phyloP scores from a whole-genome alignment of 2,329 filamentous ascomycete genomes.

The Hirsutella thompsonii region DNA sequence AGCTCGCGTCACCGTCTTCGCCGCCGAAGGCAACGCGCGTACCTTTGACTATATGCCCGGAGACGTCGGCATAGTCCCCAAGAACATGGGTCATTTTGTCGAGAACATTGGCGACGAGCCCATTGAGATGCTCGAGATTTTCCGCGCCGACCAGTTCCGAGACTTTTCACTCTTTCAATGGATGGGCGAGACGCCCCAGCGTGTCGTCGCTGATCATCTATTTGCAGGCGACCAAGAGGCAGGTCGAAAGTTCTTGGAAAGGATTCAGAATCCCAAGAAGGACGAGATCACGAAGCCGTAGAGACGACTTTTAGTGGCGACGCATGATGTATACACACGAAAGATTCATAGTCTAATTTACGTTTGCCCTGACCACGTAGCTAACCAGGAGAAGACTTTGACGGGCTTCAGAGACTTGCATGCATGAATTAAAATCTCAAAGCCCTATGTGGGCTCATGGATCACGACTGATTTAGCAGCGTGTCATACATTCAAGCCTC shows the following conservation, averaged over 20 bases:
- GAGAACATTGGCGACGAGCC: constrained; percentile 71
- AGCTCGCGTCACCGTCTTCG: constrained; percentile 64
- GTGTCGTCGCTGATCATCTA: constrained; percentile 52
- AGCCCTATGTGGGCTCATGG: no score
- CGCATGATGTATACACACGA: not conserved
- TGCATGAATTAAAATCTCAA: no score
- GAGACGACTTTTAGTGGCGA: not conserved
- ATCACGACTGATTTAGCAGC: no score
- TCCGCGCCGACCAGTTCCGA: constrained; percentile 57
- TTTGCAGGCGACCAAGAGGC: constrained; percentile 49
- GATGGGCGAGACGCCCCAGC: constrained; percentile 58
- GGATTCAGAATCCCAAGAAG: constrained; percentile 49
- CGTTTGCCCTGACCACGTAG: no score
- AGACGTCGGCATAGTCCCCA: constrained; percentile 65
- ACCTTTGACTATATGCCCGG: constrained; percentile 68
- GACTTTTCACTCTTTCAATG: constrained; percentile 66
- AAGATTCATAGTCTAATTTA: no score
- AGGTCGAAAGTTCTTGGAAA: constrained; percentile 48
- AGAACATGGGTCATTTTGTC: constrained; percentile 70
- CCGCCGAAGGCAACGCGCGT: constrained; percentile 51
- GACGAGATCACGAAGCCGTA: constrained; percentile 26
- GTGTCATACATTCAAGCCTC: no score
- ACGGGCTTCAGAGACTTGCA: no score
- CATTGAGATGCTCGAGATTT: constrained; percentile 64
- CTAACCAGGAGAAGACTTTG: no score